Base-by-base conservation (phyloP, 2,329 filamentous ascomycete genomes). In the Fusarium anthophilum region DNA sequence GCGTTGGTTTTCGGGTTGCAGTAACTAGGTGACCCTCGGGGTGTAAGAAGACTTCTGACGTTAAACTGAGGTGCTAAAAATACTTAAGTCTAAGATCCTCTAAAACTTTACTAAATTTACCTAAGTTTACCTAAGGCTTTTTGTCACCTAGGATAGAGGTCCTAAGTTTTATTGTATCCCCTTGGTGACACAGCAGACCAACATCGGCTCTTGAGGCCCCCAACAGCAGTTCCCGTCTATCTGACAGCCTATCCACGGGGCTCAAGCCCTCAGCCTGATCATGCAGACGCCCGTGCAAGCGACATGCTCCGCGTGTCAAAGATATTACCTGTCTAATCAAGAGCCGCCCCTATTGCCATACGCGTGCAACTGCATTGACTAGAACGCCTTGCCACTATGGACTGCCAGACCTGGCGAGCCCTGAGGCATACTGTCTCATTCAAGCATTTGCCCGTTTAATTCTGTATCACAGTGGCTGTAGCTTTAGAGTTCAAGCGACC, bases 251-350 rank as follows among this genome's bases (percentile, higher is more conserved):
- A 55, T 58, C 65, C 47, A 30, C 38, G 41, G 41, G 38, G 38
- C 67, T 51, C 24, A 43, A 43, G 37, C 43, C 39, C 45, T 55
- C 38, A 69, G 63, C 59, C 71, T 68, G 72, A 58, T 72, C 51
- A 55, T 62, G 66, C 56, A 39, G 39, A 45, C 50, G 48, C 56
- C 70, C 56, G 63, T 65, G 59, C 59, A 61, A 72, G 48, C 56
- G 69, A 72, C 72, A 75, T 45, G 43, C 44, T 69, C 51, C 39
- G 71, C 63, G 72, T 75, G 63, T 56, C 72, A 72, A 53, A 56
- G 63, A 70, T 57, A 74, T 48, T 65, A 17, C 24, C 24, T 17
- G 12, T 15, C 71, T 63, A 74, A 74, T 69, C 72, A 65, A 9
- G 32, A 22, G 11, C 26, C 24, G 17, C 26, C 32, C 45, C n/a